These are phyloP conservation scores for Phytophthora sojae DNA, from an alignment of 352 stramenopile genomes.

Conservation along the genomic window DNA sequence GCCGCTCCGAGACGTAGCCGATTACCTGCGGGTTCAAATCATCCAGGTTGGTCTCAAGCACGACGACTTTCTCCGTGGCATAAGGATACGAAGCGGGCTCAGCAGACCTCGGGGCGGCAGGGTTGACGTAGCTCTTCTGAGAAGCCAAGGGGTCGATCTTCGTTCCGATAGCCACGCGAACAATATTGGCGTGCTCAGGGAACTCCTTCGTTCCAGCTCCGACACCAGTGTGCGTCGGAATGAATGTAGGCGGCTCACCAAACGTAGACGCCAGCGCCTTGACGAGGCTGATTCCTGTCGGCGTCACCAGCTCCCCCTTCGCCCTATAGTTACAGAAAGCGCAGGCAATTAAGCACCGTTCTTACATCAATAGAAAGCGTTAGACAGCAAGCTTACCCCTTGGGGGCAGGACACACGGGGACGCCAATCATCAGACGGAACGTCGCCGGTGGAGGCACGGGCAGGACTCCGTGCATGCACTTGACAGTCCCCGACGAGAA, in stretches of 20 bases:
- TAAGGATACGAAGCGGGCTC: slow-evolving; percentile 16
- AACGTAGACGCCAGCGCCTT: slow-evolving; percentile 85
- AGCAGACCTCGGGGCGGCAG: slow-evolving; percentile 37
- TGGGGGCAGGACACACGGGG: slow-evolving; percentile 92
- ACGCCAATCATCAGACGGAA: slow-evolving; percentile 95
- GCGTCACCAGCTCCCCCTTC: slow-evolving; percentile 95
- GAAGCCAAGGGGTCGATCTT: slow-evolving; percentile 45
- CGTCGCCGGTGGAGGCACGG: slow-evolving; percentile 95
- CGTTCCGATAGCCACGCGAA: slow-evolving; percentile 86
- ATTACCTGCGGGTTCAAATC: slow-evolving; percentile 90
- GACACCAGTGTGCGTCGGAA: slow-evolving; percentile 76
- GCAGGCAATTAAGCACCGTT: too few species aligned
- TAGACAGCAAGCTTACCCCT: slow-evolving; percentile 46
- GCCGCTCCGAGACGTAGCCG: slow-evolving; percentile 75
- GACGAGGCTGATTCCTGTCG: slow-evolving; percentile 95
- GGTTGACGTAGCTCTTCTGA: slow-evolving; percentile 50
- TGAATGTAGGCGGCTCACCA: slow-evolving; percentile 78
- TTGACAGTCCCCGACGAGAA: slow-evolving; percentile 95
- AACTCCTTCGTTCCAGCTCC: slow-evolving; percentile 93
- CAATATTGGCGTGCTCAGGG: slow-evolving; percentile 88
- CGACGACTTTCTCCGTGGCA: slow-evolving; percentile 60
- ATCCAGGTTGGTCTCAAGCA: slow-evolving; percentile 93
- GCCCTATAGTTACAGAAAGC: slow-evolving; percentile 42
- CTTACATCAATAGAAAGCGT: not conserved
- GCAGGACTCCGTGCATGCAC: slow-evolving; percentile 96